Evolutionary conservation across 2,329 filamentous ascomycete genomes (phyloP).

Genomic region (Thermoascus crustaceus): DNA sequence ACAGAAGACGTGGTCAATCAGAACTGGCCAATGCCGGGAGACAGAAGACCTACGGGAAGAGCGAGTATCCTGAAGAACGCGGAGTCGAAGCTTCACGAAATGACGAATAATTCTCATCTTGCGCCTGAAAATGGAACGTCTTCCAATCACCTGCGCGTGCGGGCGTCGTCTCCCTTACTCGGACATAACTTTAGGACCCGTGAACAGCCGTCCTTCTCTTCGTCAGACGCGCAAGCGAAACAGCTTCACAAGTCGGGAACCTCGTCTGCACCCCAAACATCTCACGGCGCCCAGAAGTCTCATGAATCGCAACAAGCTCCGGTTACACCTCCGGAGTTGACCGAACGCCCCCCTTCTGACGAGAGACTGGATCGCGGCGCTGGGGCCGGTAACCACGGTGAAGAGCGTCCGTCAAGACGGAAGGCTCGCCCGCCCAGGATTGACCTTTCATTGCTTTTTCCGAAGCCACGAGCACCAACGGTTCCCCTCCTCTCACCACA

Average conservation of each 20-base stretch:
- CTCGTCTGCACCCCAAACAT: neutral
- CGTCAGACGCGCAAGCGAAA: constrained; percentile 1
- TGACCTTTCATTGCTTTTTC: constrained; percentile 36
- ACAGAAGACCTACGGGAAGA: neutral
- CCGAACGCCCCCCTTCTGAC: constrained; percentile 7
- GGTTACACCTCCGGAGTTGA: no score
- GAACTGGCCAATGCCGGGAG: neutral
- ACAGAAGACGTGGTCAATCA: neutral
- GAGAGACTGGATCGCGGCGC: no score
- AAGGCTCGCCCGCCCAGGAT: constrained; percentile 33
- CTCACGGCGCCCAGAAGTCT: constrained; percentile 5
- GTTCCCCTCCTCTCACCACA: constrained; percentile 35
- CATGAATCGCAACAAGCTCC: no score
- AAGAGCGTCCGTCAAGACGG: no score
- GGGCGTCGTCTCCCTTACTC: constrained; percentile 11
- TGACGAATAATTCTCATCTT: neutral
- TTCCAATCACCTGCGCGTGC: constrained; percentile 8
- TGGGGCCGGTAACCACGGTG: no score
- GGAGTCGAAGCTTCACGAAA: constrained; percentile 1
- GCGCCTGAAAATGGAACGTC: neutral
- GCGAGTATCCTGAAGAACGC: neutral
- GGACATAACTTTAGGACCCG: constrained; percentile 9
- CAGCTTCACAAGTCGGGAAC: constrained; percentile 7
- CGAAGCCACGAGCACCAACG: constrained; percentile 26
- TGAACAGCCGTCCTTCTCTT: constrained; percentile 3